These are phyloP conservation scores for Cladosporium halotolerans DNA, from an alignment of 2,329 filamentous ascomycete species.

Conservation along the genomic window DNA sequence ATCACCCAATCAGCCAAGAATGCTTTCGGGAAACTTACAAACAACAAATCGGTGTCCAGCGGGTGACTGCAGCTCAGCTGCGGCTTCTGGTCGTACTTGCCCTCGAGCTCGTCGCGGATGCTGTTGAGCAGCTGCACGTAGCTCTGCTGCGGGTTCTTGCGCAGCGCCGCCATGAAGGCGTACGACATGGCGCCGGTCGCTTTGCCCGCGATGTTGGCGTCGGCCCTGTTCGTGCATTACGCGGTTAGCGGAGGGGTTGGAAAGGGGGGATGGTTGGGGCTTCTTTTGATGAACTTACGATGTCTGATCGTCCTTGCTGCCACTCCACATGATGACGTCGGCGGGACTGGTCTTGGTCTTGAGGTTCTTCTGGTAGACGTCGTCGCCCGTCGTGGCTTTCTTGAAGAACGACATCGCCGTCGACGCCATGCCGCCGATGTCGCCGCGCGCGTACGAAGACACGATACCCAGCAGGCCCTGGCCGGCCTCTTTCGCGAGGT, in stretches of 20 bases:
- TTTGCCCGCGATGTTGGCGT: conserved; percentile 79
- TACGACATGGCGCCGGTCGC: conserved; percentile 98
- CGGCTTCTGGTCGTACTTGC: conserved; percentile 89
- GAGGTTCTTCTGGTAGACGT: conserved; percentile 71
- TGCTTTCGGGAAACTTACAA: conserved; percentile 34
- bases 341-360: conserved; percentile 89
- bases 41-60: conserved; percentile 47
- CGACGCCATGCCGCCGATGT: conserved; percentile 72
- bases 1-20: not conserved
- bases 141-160: conserved; percentile 90
- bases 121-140: conserved; percentile 94
- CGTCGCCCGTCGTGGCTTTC: conserved; percentile 73
- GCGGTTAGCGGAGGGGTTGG: conserved; percentile 3
- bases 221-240: conserved; percentile 55
- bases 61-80: conserved; percentile 96
- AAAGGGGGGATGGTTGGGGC: too few relatives aligned
- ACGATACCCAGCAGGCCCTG: conserved; percentile 66
- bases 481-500: conserved; percentile 72
- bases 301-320: conserved; percentile 92
- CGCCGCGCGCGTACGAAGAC: conserved; percentile 73
- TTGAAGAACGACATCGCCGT: conserved; percentile 82
- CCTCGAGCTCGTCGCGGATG: conserved; percentile 80
- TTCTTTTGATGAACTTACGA: conserved; percentile 53
- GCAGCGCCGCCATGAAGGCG: conserved; percentile 87
- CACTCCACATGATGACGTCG: conserved; percentile 97